Percentiles rank a stretch among this genome's conserved stretches.
phyloP scores from a whole-genome alignment of 371 early-diverging fungal genomes.

The Mucor racemosus region DNA sequence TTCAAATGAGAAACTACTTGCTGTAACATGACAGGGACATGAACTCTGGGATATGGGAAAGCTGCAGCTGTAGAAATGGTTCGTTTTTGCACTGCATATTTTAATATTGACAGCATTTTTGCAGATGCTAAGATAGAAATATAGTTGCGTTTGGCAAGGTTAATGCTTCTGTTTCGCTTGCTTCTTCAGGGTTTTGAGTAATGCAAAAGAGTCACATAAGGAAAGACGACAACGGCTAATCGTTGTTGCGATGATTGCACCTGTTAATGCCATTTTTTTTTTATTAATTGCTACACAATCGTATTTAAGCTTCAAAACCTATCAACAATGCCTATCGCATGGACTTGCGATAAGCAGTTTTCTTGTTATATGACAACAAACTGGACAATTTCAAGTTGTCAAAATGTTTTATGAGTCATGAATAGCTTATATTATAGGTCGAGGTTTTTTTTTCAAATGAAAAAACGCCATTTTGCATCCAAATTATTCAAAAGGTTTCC shows the following conservation, averaged over 20 bases:
- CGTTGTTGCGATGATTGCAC: neutral
- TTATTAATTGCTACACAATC: neutral
- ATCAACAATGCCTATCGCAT: neutral
- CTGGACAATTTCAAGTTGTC: neutral
- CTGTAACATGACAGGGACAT: constrained; percentile 46
- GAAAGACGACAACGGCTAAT: neutral
- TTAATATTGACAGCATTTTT: constrained; percentile 4
- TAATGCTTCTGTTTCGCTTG: neutral
- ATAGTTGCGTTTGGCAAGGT: neutral
- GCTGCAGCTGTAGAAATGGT: neutral
- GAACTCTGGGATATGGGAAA: constrained; percentile 31
- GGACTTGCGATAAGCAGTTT: neutral
- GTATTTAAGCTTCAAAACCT: constrained; percentile 1
- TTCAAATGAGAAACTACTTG: constrained; percentile 38
- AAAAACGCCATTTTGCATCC: constrained; percentile 8
- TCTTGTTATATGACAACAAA: neutral
- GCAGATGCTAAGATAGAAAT: neutral
- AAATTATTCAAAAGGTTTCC: constrained; percentile 1
- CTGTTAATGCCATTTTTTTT: neutral
- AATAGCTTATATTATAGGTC: neutral
- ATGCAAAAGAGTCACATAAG: neutral
- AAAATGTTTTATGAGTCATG: constrained; percentile 1
- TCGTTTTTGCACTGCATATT: neutral
- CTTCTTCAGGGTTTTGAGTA: neutral
- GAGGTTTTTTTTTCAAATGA: neutral